Evolutionary conservation across 495 filamentous ascomycete species (phyloP).

Genomic region (Cercophora newfieldiana): DNA sequence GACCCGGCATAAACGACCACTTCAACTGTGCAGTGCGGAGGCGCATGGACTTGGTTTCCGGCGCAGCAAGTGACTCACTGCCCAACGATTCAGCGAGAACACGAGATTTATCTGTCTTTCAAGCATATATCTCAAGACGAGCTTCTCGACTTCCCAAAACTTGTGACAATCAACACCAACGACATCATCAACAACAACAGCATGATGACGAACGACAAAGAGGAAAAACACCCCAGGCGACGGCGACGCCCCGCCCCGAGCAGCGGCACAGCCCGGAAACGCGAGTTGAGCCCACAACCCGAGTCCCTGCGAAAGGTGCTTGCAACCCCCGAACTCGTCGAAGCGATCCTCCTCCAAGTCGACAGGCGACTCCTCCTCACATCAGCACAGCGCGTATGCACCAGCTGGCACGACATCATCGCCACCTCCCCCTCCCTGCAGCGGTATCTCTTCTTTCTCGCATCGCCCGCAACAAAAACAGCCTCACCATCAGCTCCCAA

Average conservation of each 20-base stretch:
- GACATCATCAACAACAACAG: too few relatives aligned
- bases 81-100: too few relatives aligned
- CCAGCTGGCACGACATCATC: background rate
- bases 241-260: background rate
- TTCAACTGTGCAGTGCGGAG: too few relatives aligned
- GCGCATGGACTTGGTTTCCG: too few relatives aligned
- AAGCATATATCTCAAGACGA: too few relatives aligned
- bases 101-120: too few relatives aligned
- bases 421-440: background rate
- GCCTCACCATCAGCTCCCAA: background rate
- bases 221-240: too few relatives aligned
- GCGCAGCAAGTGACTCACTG: too few relatives aligned
- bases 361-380: background rate
- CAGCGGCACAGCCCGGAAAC: background rate
- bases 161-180: too few relatives aligned
- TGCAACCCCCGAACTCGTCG: background rate
- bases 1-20: too few relatives aligned
- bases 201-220: too few relatives aligned
- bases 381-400: background rate
- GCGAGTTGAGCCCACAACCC: background rate
- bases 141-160: too few relatives aligned
- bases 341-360: background rate
- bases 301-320: background rate
- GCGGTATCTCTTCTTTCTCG: background rate
- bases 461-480: background rate